Base-by-base conservation (phyloP, 225 moss, liverwort and hornwort genomes). In the Climacium dendroides region DNA sequence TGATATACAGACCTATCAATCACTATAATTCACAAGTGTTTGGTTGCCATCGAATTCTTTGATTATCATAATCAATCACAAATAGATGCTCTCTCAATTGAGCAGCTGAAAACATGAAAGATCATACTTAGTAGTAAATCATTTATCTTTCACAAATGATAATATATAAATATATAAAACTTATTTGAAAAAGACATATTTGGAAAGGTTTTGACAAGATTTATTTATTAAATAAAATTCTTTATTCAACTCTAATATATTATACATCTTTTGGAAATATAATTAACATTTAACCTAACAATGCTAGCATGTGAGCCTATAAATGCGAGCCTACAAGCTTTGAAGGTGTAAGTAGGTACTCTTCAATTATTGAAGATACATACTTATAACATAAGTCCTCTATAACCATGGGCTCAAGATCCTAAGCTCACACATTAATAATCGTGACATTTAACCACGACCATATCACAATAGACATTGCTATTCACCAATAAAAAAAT, bases 221-320 rank as follows among this genome's bases (percentile, higher is more conserved):
- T 22, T 5, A 35, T 14, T 23, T 23, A 53, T 20, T 35, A 12
- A n/a, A 35, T 8, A 15, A 52, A 35, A 43, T 23, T 19, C 0
- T 34, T 20, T 35, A 15, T n/a, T 34, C 20, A 50, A 13, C 7
- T 53, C 5, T n/a, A 9, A 8, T 54, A 24, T 9, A 15, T 55
- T 57, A 6, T 0, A 24, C 2, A 6, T 24, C 2, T 15, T n/a
- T n/a, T 25, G 16, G 1, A n/a, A 76, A 52, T 1, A 4, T 24
- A 25, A 24, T 1, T n/a, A n/a, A 5, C 3, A n/a, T 76, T 24
- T n/a, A 6, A 22, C 3, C 3, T n/a, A n/a, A n/a, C n/a, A n/a
- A n/a, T n/a, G n/a, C n/a, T n/a, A n/a, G n/a, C n/a, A n/a, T n/a
- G n/a, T n/a, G n/a, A n/a, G n/a, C n/a, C n/a, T n/a, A n/a, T n/a